These are phyloP conservation scores for Kodamaea lidongshanica DNA, from an alignment of 805 yeast genomes.

Conservation along the genomic window DNA sequence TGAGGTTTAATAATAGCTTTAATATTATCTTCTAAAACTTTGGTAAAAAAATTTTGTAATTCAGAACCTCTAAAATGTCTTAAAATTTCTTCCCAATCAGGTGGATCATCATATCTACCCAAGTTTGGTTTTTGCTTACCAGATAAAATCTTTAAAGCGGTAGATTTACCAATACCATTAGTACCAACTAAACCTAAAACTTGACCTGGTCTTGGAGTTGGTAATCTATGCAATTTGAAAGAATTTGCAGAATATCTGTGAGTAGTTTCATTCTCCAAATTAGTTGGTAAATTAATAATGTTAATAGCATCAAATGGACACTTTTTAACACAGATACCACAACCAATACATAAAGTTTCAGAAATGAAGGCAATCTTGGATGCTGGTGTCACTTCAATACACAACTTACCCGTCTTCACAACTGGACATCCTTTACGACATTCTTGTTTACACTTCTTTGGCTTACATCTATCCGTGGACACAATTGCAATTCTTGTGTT, in stretches of 20 bases:
- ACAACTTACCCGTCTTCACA: slow-evolving; percentile 92
- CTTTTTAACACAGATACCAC: slow-evolving; percentile 98
- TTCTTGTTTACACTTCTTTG: slow-evolving; percentile 97
- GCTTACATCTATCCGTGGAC: slow-evolving; percentile 90
- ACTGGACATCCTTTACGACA: slow-evolving; percentile 97
- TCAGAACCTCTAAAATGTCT: slow-evolving; percentile 94
- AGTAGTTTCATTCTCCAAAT: slow-evolving; percentile 85
- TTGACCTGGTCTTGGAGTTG: slow-evolving; percentile 98
- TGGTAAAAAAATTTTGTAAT: slow-evolving; percentile 91
- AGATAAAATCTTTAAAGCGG: slow-evolving; percentile 92
- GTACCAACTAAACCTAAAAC: slow-evolving; percentile 97
- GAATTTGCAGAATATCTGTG: slow-evolving; percentile 98
- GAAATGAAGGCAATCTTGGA: slow-evolving; percentile 92
- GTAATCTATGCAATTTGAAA: slow-evolving; percentile 93
- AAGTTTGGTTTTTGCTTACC: slow-evolving; percentile 97
- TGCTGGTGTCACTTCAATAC: slow-evolving; percentile 92
- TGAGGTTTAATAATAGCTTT: slow-evolving; percentile 98
- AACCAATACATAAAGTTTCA: slow-evolving; percentile 92
- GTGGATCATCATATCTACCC: slow-evolving; percentile 92
- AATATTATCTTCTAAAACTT: slow-evolving; percentile 86
- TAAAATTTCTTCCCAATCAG: slow-evolving; percentile 93
- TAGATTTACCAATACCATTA: slow-evolving; percentile 98
- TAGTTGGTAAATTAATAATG: slow-evolving; percentile 94
- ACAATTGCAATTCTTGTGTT: slow-evolving; percentile 93
- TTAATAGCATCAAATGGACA: slow-evolving; percentile 97